These are phyloP conservation scores for Neonectria magnoliae DNA, from an alignment of 2,329 filamentous ascomycete genomes.

Conservation along the genomic window DNA sequence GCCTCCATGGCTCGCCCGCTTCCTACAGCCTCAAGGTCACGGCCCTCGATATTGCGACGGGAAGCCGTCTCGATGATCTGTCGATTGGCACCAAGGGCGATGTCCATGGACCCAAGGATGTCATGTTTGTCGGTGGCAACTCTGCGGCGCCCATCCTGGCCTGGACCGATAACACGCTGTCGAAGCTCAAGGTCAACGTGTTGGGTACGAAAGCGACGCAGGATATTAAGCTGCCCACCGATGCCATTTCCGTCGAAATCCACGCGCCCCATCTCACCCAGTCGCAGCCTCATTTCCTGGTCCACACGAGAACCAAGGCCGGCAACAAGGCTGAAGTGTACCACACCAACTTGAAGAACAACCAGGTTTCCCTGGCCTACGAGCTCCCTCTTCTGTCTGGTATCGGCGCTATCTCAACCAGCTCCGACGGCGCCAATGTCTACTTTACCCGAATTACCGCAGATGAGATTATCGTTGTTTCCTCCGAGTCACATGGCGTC, in stretches of 20 bases:
- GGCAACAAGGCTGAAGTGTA: conserved; percentile 88
- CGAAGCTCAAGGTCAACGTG: conserved; percentile 76
- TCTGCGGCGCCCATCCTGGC: conserved; percentile 78
- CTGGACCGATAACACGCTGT: conserved; percentile 73
- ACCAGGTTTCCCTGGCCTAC: conserved; percentile 79
- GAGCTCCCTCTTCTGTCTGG: conserved; percentile 77
- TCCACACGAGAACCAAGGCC: conserved; percentile 77
- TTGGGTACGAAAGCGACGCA: conserved; percentile 69
- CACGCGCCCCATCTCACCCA: conserved; percentile 79
- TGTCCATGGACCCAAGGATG: conserved; percentile 69
- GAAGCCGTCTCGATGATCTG: conserved; percentile 77
- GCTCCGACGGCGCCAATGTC: conserved; percentile 80
- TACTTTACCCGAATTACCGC: conserved; percentile 88
- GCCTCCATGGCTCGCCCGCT: conserved; percentile 74
- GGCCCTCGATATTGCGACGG: conserved; percentile 76
- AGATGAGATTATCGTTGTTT: conserved; percentile 77
- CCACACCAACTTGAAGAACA: conserved; percentile 78
- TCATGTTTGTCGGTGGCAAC: conserved; percentile 80
- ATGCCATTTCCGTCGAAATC: conserved; percentile 66
- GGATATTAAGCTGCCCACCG: conserved; percentile 61
- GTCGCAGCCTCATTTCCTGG: conserved; percentile 83
- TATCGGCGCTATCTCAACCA: conserved; percentile 80
- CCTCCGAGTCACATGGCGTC: conserved; percentile 79
- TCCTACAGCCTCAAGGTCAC: conserved; percentile 82
- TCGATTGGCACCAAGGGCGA: conserved; percentile 79